These are phyloP conservation scores for Blastocystis sp. DNA, from an alignment of 352 stramenopile genomes.

Conservation along the genomic window DNA sequence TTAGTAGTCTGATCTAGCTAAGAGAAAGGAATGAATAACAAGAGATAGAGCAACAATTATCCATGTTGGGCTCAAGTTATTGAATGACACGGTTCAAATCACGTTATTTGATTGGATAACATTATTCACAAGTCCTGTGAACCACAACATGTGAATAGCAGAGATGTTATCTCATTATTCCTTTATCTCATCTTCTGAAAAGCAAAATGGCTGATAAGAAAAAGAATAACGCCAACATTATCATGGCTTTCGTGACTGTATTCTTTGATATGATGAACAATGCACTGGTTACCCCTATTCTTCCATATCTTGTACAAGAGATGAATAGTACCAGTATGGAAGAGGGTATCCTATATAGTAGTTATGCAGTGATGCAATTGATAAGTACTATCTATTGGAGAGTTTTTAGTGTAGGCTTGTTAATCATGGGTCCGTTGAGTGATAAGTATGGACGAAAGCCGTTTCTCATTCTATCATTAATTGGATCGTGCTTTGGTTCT, in stretches of 20 bases:
- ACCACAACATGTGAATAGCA: no score
- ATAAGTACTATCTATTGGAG: not conserved
- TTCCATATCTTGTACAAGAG: conserved; percentile 36
- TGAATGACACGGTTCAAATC: no score
- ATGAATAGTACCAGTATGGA: conserved; percentile 12
- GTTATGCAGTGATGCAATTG: conserved; percentile 6
- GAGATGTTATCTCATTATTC: no score
- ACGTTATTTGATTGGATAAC: no score
- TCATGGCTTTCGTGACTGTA: conserved; percentile 30
- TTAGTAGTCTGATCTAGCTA: no score
- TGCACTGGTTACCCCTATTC: conserved; percentile 28
- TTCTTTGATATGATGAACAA: conserved; percentile 46
- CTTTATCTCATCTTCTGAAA: no score
- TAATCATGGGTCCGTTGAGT: conserved; percentile 36
- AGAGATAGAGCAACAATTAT: no score
- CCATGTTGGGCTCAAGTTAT: no score
- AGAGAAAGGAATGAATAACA: no score
- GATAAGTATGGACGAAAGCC: conserved; percentile 54
- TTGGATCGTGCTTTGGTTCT: conserved; percentile 41
- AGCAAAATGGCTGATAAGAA: no score
- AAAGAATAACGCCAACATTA: not conserved
- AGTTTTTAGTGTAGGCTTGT: not conserved
- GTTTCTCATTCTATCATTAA: conserved; percentile 4
- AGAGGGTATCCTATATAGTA: conserved; percentile 21
- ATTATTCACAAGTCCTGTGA: no score